Conservation (phyloP, 2,329 filamentous ascomycete species). For the Fusarium goolgardi region DNA sequence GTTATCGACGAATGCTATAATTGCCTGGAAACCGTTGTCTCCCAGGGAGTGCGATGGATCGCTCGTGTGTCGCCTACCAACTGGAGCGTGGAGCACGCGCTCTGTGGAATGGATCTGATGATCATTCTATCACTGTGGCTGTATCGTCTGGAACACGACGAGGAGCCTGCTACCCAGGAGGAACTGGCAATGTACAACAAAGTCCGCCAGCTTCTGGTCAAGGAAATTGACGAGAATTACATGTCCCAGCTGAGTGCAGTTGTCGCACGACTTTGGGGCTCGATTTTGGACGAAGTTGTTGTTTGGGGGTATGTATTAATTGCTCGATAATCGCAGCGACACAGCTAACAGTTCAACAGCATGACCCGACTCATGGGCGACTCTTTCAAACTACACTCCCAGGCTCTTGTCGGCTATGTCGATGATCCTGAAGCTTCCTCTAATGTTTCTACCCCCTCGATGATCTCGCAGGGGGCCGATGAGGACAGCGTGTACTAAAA, state of each 20-base stretch:
- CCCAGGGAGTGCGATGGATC: conserved; percentile 96
- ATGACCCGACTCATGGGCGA: conserved; percentile 97
- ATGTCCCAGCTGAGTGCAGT: conserved; percentile 91
- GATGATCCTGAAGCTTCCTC: conserved; percentile 80
- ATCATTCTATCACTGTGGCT: conserved; percentile 98
- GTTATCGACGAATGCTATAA: conserved; percentile 98
- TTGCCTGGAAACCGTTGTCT: conserved; percentile 94
- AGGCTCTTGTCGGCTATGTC: conserved; percentile 94
- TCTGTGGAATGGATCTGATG: conserved; percentile 96
- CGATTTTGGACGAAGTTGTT: conserved; percentile 97
- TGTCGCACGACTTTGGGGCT: conserved; percentile 94
- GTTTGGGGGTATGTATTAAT: conserved; percentile 90
- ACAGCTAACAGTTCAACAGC: conserved; percentile 58
- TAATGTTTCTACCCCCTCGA: conserved; percentile 76
- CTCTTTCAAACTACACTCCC: conserved; percentile 95
- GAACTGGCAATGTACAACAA: conserved; percentile 93
- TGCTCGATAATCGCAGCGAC: neutral
- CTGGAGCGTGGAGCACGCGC: conserved; percentile 98
- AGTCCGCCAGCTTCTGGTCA: conserved; percentile 88
- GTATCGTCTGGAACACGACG: conserved; percentile 98
- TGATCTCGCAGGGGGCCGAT: conserved; percentile 77
- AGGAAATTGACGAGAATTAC: conserved; percentile 85
- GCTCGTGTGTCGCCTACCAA: conserved; percentile 97
- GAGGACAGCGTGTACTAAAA: conserved; percentile 78
- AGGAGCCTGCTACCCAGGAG: conserved; percentile 86